Percentiles rank a stretch among this genome's conserved stretches.
These are phyloP conservation scores for Ophiostoma australiae DNA, from an alignment of 2,329 filamentous ascomycete species.

Conservation along the genomic window DNA sequence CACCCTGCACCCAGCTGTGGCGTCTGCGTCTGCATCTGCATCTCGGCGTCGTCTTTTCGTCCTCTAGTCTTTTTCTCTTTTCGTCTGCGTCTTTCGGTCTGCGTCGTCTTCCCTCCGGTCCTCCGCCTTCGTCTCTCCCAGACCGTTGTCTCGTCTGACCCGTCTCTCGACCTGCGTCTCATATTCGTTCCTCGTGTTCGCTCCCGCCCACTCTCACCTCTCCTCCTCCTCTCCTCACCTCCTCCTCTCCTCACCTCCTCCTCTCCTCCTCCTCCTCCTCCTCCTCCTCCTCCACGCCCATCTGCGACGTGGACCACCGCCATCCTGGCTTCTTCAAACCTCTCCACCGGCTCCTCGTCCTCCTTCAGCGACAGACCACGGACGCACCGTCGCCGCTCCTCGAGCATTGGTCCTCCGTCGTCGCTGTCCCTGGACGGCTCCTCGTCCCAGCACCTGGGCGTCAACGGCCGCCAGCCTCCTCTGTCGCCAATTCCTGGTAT, in stretches of 20 bases:
- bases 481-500: conserved; percentile 56
- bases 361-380: conserved; percentile 49
- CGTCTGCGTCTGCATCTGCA: not conserved
- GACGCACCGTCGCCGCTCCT: conserved; percentile 42
- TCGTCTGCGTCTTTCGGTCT: not conserved
- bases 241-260: no score
- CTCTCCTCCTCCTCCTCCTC: not conserved
- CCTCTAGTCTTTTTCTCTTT: not conserved
- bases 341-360: conserved; percentile 48
- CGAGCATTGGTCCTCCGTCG: conserved; percentile 29
- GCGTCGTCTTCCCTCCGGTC: not conserved
- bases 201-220: not conserved
- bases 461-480: conserved; percentile 38
- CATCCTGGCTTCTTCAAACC: conserved; percentile 50
- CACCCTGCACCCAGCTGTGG: not conserved
- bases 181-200: not conserved
- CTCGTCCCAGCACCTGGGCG: conserved; percentile 37
- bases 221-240: not conserved
- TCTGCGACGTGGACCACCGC: conserved; percentile 31
- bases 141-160: not conserved
- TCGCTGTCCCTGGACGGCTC: conserved; percentile 35
- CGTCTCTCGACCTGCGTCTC: not conserved
- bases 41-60: no score
- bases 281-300: conserved; percentile 25
- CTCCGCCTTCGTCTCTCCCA: not conserved